phyloP scores from a whole-genome alignment of 495 filamentous ascomycete genomes.

The Pseudevernia furfuracea region DNA sequence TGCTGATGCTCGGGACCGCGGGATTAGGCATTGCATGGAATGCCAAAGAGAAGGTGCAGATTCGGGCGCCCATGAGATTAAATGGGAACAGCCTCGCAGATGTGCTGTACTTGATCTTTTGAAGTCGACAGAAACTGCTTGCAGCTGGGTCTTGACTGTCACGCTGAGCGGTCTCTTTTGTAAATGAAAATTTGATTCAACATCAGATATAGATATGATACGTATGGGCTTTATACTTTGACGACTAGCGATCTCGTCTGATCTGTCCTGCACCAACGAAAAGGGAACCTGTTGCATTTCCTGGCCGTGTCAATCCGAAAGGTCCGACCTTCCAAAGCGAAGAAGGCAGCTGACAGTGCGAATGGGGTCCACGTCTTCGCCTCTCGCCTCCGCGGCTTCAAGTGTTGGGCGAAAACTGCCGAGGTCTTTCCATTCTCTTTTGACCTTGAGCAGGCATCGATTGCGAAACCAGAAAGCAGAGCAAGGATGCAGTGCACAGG shows the following conservation, averaged over 20 bases:
- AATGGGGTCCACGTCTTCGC: neutral
- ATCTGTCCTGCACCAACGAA: neutral
- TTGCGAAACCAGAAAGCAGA: neutral
- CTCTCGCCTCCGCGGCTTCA: neutral
- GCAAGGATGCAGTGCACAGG: neutral
- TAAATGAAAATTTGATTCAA: neutral
- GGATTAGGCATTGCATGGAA: conserved; percentile 90
- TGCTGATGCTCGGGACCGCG: conserved; percentile 83
- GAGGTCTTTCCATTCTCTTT: neutral
- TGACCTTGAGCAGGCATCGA: neutral
- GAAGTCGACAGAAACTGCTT: neutral
- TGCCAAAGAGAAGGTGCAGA: conserved; percentile 87
- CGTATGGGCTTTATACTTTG: neutral
- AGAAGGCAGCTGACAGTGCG: neutral
- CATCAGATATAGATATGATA: neutral
- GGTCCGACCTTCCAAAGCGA: neutral
- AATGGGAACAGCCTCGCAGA: conserved; percentile 75
- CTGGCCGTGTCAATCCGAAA: neutral
- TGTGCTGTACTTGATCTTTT: conserved; percentile 61
- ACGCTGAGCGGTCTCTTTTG: neutral
- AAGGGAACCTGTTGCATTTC: neutral
- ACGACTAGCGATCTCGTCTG: neutral
- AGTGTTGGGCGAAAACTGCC: neutral
- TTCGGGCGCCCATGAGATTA: conserved; percentile 70
- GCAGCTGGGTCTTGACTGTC: neutral